These are phyloP conservation scores for Benincasa hispida DNA, from an alignment of 306 rosid species.

Conservation along the genomic window DNA sequence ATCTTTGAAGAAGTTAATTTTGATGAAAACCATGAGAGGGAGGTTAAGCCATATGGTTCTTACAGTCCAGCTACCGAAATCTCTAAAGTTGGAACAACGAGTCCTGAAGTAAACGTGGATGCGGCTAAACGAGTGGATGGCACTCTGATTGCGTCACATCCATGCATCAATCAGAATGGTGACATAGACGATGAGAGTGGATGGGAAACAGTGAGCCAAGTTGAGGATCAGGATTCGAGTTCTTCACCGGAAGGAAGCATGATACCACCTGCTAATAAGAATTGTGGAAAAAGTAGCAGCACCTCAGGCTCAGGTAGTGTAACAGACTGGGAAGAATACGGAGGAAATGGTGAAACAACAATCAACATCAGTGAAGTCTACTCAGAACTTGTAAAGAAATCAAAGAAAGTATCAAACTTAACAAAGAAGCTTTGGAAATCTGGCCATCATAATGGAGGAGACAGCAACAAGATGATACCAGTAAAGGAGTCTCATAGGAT, in stretches of 20 bases:
- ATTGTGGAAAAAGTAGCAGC: conserved; percentile 38
- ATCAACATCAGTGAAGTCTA: conserved; percentile 71
- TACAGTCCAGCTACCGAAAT: conserved; percentile 55
- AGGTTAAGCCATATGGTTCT: conserved; percentile 49
- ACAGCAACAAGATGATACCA: conserved; percentile 50
- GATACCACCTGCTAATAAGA: conserved; percentile 38
- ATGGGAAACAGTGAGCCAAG: conserved; percentile 92
- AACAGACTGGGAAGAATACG: conserved; percentile 65
- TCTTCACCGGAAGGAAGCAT: conserved; percentile 66
- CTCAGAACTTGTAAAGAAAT: conserved; percentile 44
- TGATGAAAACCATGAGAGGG: conserved; percentile 56
- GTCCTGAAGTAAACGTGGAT: conserved; percentile 43
- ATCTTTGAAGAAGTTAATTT: conserved; percentile 54
- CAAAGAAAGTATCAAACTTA: conserved; percentile 53
- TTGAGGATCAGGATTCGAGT: conserved; percentile 84
- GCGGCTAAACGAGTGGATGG: conserved; percentile 18
- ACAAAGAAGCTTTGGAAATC: conserved; percentile 77
- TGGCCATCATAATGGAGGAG: conserved; percentile 43
- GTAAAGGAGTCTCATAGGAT: conserved; percentile 55
- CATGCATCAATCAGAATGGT: conserved; percentile 33
- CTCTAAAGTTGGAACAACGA: conserved; percentile 56
- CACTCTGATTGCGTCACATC: conserved; percentile 30
- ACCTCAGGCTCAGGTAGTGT: conserved; percentile 32
- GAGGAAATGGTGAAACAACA: conserved; percentile 38
- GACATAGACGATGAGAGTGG: conserved; percentile 90